Conservation (phyloP, 2,329 filamentous ascomycete genomes). For the Daldinia sp. region DNA sequence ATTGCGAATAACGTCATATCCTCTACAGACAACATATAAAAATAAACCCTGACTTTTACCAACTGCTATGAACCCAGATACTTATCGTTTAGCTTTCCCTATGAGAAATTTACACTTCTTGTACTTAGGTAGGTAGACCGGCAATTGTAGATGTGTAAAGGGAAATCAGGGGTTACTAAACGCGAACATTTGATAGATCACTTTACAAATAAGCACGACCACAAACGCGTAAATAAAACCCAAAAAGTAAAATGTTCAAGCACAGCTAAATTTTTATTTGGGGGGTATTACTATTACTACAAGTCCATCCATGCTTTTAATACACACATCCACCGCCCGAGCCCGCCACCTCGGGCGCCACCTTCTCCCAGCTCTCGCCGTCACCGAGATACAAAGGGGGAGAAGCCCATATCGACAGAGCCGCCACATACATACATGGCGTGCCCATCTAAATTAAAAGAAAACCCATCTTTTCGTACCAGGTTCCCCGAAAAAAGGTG, state of each 20-base stretch:
- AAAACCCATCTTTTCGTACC: slow-evolving; percentile 41
- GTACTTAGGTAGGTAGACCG: no score
- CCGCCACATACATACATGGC: slow-evolving; percentile 2
- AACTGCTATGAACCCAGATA: no score
- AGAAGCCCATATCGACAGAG: slow-evolving; percentile 20
- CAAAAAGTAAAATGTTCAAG: slow-evolving; percentile 38
- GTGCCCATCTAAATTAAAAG: slow-evolving; percentile 33
- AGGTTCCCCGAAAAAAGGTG: slow-evolving; percentile 38
- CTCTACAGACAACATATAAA: no score
- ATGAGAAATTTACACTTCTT: no score
- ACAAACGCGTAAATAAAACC: neutral
- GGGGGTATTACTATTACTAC: slow-evolving; percentile 52
- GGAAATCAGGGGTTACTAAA: neutral
- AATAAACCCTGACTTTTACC: no score
- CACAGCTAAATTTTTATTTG: slow-evolving; percentile 41
- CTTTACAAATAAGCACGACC: neutral
- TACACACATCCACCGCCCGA: slow-evolving; percentile 18
- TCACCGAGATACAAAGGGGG: slow-evolving; percentile 2
- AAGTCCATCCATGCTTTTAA: slow-evolving; percentile 36
- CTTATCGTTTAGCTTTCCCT: no score
- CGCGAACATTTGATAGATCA: neutral
- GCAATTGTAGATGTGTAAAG: no score
- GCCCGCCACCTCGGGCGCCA: neutral
- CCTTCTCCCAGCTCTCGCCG: slow-evolving; percentile 14
- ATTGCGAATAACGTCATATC: no score